These are phyloP conservation scores for Curvularia sp. DNA, from an alignment of 2,329 filamentous ascomycete genomes.

Conservation along the genomic window DNA sequence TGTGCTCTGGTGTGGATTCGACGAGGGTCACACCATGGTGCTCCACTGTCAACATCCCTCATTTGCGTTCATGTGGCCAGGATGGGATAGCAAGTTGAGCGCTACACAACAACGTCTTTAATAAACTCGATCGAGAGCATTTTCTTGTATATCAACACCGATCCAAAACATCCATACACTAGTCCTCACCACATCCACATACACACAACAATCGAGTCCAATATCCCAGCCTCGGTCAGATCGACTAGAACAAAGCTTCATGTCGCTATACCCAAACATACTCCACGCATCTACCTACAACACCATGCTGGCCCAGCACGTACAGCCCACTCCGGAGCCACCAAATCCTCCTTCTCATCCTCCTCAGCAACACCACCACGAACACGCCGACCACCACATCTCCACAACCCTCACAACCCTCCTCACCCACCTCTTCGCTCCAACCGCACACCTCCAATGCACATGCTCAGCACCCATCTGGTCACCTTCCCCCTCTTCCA, in stretches of 20 bases:
- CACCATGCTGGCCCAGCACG: slow-evolving; percentile 1
- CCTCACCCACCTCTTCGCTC: slow-evolving; percentile 27
- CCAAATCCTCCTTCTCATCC: background rate
- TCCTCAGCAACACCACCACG: background rate
- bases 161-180: background rate
- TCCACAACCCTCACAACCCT: slow-evolving; percentile 21
- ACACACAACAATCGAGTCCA: background rate
- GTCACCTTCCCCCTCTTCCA: background rate
- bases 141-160: background rate
- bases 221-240: background rate
- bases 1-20: background rate
- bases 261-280: slow-evolving; percentile 16
- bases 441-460: slow-evolving; percentile 21
- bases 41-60: background rate
- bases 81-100: background rate
- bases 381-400: slow-evolving; percentile 18
- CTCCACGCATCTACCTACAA: slow-evolving; percentile 7
- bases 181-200: background rate
- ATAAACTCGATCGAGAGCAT: background rate
- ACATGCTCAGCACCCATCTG: slow-evolving; percentile 17
- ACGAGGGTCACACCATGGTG: slow-evolving; percentile 5
- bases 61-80: background rate
- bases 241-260: background rate
- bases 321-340: background rate
- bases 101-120: background rate